These are phyloP conservation scores for Carnegiea gigantea DNA, from an alignment of 179 eudicot genomes.

Conservation along the genomic window DNA sequence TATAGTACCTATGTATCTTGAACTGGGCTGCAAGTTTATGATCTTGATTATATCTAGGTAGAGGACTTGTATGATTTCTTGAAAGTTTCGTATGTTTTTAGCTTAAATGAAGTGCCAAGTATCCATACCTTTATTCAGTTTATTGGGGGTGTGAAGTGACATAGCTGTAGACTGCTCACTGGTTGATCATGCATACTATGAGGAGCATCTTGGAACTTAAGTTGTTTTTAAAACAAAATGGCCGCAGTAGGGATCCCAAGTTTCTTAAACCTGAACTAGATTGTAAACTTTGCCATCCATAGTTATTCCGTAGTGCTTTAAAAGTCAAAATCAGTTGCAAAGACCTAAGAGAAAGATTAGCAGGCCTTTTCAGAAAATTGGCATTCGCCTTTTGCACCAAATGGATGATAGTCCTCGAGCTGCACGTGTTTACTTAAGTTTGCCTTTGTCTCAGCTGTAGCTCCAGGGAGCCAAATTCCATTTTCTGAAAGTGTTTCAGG, in stretches of 20 bases:
- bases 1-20: not conserved
- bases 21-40: not conserved
- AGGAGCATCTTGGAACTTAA: not conserved
- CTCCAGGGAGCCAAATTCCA: not conserved
- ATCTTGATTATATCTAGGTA: not conserved
- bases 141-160: no score
- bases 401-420: conserved; percentile 1
- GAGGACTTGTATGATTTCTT: not conserved
- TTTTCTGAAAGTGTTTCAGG: not conserved
- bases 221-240: not conserved
- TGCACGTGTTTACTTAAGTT: not conserved
- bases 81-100: not conserved
- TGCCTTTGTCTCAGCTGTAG: not conserved
- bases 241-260: not conserved
- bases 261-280: not conserved
- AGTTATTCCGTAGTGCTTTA: not conserved
- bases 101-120: not conserved
- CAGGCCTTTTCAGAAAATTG: not conserved
- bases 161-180: not conserved
- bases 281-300: not conserved
- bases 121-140: not conserved
- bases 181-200: not conserved
- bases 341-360: not conserved
- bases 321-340: not conserved
- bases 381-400: not conserved